Base-by-base conservation (phyloP, 768 basidiomycete genomes). In the Phanerochaete sordida region DNA sequence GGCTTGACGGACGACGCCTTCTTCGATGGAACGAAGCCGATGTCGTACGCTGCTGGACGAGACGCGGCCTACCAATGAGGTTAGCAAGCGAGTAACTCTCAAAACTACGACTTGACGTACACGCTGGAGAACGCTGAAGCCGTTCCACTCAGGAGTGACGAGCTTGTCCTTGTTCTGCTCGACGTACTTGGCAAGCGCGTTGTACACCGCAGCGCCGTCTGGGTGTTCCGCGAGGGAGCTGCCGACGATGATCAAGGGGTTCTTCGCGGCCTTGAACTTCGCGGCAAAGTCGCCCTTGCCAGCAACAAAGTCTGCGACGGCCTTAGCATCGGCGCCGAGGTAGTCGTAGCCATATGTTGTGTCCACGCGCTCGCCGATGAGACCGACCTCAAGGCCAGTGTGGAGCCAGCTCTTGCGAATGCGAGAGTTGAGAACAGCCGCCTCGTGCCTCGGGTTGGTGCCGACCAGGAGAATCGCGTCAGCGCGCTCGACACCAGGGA, bases 371-470 rank as follows among this genome's bases (percentile, higher is more conserved):
- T 96, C 90, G 28, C 97, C 97, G 59, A 99, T 86, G 33, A 96
- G 74, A 43, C 91, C 97, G 33, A 97, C 82, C 67, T 98, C 92
- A 31, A 95, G 81, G 48, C 85, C 83, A 6, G 86, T 87, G 70
- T 95, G 89, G 64, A 99, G 71, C 91, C 93, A 99, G 67, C 86
- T 89, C 80, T 94, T 95, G 66, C 97, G 85, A 68, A 99, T 93
- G 63, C 97, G 92, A 26, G 95, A 94, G 80, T 98, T 99, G 65
- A 98, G 80, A 57, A 98, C 95, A 23, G 97, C 90, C 4, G 95
- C 97, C 74, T 99, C 97, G 71, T 98, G 95, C 21, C 97, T 82
- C 11, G 96, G 96, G 76, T 98, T 97, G 45, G 95, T 97, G 58
- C 96, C 97, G 66, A 98, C 85, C 28, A 99, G 84, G 8, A 98